Base-by-base conservation (phyloP, 345 rosid species). In the Citrus cavaleriei region DNA sequence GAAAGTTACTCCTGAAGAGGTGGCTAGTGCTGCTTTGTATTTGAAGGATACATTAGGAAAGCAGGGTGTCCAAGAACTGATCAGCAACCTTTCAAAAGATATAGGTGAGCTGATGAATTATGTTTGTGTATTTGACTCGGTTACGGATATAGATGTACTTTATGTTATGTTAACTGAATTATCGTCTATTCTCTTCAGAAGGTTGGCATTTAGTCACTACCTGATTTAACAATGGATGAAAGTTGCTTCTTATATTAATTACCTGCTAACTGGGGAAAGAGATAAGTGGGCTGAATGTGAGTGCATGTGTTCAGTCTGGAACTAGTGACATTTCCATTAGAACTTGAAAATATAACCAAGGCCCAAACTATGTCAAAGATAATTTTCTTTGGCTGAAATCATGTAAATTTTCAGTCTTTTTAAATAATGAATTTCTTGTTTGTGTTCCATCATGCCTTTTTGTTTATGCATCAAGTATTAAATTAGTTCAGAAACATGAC, bases 1-100 rank as follows among this genome's bases (percentile, higher is more conserved):
- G 64, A 94, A 94, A 81, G 98, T 94, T 60, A 91, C 92, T 57
- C 87, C 95, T 28, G 98, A 94, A 70, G 98, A 94, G 86, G 94
- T 94, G 35, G 97, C 95, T 16, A 82, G 91, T 82, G 98, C 97
- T 78, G 97, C 98, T 66, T 82, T 86, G 85, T 90, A 88, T 81
- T 84, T 94, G 82, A 94, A 92, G 81, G 90, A 88, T 78, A 89
- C 93, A 64, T 60, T 94, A 27, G 95, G 88, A 59, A 92, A 88
- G 62, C 94, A 92, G 72, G 98, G 98, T 42, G 74, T 94, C 59
- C 91, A 90, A 85, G 91, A 94, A 77, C 90, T 92, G 58, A 88
- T 94, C 42, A 86, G 92, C 86, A 91, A 77, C 80, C 95, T 94
- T 73, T 85, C 93, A 38, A 94, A 92, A 84, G 98, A 94, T 79